Evolutionary conservation across 805 yeast species (phyloP).

Genomic region (Ogataea nonfermentans): DNA sequence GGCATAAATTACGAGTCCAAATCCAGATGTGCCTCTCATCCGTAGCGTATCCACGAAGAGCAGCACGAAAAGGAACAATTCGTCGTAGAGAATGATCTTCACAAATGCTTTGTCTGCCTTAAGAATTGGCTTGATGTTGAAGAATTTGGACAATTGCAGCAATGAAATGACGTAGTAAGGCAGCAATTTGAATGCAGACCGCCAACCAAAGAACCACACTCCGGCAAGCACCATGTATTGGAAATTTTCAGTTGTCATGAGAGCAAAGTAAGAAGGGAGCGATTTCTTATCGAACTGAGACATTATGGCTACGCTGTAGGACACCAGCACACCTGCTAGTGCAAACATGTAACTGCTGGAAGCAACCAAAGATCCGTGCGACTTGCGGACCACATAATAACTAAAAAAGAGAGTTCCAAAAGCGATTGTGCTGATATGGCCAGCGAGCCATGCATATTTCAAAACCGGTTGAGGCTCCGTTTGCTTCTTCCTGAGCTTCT

Average conservation of each 20-base stretch:
- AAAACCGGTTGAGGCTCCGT: slow-evolving; percentile 38
- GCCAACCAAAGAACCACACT: slow-evolving; percentile 64
- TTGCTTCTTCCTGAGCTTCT: slow-evolving; percentile 37
- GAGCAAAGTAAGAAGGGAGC: slow-evolving; percentile 59
- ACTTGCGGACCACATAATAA: slow-evolving; percentile 34
- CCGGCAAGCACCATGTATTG: slow-evolving; percentile 58
- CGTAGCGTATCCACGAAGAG: slow-evolving; percentile 58
- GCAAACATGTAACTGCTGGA: slow-evolving; percentile 53
- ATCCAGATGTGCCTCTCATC: slow-evolving; percentile 68
- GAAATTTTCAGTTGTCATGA: slow-evolving; percentile 73
- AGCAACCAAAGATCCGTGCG: slow-evolving; percentile 44
- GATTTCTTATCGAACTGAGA: slow-evolving; percentile 57
- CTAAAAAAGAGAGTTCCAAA: slow-evolving; percentile 41
- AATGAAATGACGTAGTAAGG: slow-evolving; percentile 59
- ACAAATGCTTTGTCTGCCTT: slow-evolving; percentile 40
- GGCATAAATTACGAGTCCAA: slow-evolving; percentile 55
- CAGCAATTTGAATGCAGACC: slow-evolving; percentile 60
- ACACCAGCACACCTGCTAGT: slow-evolving; percentile 51
- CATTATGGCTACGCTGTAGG: slow-evolving; percentile 52
- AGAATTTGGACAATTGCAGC: slow-evolving; percentile 49
- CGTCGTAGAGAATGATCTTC: slow-evolving; percentile 57
- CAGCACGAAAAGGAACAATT: slow-evolving; percentile 51
- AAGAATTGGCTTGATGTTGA: slow-evolving; percentile 41
- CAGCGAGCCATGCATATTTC: slow-evolving; percentile 53
- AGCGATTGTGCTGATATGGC: slow-evolving; percentile 46